Evolutionary conservation across 2,329 filamentous ascomycete species (phyloP), one percentile per base, ranked within the genome.

Genomic region (Byssoonygena ceratinophila): DNA sequence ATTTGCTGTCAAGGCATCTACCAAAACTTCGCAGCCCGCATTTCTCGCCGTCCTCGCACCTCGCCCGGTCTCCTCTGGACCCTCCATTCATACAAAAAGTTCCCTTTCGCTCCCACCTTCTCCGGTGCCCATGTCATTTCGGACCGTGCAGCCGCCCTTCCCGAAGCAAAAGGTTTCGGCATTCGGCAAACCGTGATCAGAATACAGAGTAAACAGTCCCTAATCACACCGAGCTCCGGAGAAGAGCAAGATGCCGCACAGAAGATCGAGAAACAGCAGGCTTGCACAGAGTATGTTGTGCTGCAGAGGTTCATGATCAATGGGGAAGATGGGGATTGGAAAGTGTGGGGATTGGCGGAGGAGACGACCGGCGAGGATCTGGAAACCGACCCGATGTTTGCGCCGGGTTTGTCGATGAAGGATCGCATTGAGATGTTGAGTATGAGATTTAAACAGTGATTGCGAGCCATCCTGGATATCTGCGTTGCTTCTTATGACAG

Each of bases 201-300:
- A 57, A 68, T 69, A 59, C 67, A 59, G 31, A 70, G 63, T 53
- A 59, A 61, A 8, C 71, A 73, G 54, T 64, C 65, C 1, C 66
- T 66, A 20, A 59, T 58, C 44, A 68, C 50, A n/a, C 55, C 54
- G 14, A 22, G 63, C 25, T 52, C 50, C 43, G 50, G 29, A 4
- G 46, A 51, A 12, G 22, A 55, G 11, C 43, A 49, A 40, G 31
- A 39, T n/a, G 18, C 23, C 27, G 53, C 51, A 8, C 44, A 53
- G 22, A 34, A 55, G 20, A 36, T 32, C 5, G 58, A 59, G 14
- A 70, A 69, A 60, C 60, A 66, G 48, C 70, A 70, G 61, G 68
- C 70, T 56, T 68, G 68, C 55, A 67, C 64, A 1, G 76, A 78
- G 60, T 76, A 78, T 55, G 59, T 78, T 27, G 75, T 78, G 12